Evolutionary conservation across 805 yeast genomes (phyloP).

Genomic region (Starmerella cellae): DNA sequence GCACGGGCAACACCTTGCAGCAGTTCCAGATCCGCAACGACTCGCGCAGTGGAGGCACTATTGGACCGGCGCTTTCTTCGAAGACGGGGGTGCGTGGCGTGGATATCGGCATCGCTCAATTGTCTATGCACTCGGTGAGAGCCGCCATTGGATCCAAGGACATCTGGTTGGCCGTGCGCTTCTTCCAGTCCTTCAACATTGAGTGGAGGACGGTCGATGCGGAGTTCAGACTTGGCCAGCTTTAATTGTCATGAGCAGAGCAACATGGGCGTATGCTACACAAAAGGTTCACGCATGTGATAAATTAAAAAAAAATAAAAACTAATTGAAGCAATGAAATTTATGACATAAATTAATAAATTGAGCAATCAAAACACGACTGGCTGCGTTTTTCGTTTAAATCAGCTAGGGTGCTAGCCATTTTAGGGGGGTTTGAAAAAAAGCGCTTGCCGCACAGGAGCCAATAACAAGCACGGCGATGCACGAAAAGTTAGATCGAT

Average conservation of each 20-base stretch:
- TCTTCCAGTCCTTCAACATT: constrained; percentile 55
- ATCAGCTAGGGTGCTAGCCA: too few species aligned
- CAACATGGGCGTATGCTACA: neutral
- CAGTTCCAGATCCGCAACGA: constrained; percentile 77
- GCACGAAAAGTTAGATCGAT: too few species aligned
- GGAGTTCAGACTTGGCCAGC: constrained; percentile 23
- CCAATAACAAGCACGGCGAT: too few species aligned
- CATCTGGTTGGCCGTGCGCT: constrained; percentile 58
- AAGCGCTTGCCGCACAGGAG: too few species aligned
- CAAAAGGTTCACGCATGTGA: neutral
- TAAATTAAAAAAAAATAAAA: too few species aligned
- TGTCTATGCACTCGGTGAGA: constrained; percentile 76
- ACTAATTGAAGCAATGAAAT: too few species aligned
- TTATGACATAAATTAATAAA: too few species aligned
- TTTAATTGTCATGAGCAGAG: constrained; percentile 8
- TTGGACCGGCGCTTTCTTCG: constrained; percentile 47
- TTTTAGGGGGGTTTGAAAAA: too few species aligned
- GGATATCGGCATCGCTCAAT: constrained; percentile 71
- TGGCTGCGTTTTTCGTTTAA: too few species aligned
- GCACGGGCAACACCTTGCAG: constrained; percentile 54
- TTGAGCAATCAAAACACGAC: too few species aligned
- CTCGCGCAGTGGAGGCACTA: constrained; percentile 76
- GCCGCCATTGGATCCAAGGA: constrained; percentile 71
- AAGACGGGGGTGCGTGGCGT: constrained; percentile 39
- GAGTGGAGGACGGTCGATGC: constrained; percentile 47